These are phyloP conservation scores for Globisporangium parvum DNA, from an alignment of 352 stramenopile genomes.

Conservation along the genomic window DNA sequence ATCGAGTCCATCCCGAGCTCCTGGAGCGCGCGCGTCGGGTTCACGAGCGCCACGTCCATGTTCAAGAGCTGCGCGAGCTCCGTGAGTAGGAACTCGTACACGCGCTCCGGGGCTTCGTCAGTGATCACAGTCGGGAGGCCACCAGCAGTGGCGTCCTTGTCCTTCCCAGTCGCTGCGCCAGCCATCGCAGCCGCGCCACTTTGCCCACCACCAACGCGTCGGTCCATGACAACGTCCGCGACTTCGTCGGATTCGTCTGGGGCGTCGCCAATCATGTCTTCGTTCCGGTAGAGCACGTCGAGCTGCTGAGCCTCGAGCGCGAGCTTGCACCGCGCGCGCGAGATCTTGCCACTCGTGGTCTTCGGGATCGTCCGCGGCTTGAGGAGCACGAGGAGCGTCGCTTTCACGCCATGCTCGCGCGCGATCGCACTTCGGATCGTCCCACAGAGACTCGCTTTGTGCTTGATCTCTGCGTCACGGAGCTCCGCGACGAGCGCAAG, in stretches of 20 bases:
- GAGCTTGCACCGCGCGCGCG: conserved; percentile 82
- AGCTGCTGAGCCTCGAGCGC: conserved; percentile 55
- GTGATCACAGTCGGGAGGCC: conserved; percentile 49
- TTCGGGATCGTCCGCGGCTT: conserved; percentile 93
- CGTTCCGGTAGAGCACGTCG: conserved; percentile 69
- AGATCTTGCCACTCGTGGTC: conserved; percentile 98
- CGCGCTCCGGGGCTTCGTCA: conserved; percentile 38
- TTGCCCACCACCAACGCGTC: conserved; percentile 3
- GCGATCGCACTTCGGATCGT: conserved; percentile 69
- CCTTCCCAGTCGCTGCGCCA: conserved; percentile 22
- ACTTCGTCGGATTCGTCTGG: conserved; percentile 31
- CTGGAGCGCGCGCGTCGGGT: conserved; percentile 51
- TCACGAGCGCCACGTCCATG: conserved; percentile 40
- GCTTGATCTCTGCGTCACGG: conserved; percentile 50
- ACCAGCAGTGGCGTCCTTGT: conserved; percentile 9
- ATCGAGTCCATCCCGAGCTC: conserved; percentile 91
- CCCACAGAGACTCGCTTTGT: conserved; percentile 69
- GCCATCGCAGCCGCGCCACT: conserved; percentile 5
- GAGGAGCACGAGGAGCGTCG: conserved; percentile 90
- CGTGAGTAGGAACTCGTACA: conserved; percentile 47
- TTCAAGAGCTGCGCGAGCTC: conserved; percentile 60
- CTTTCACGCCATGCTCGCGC: conserved; percentile 77
- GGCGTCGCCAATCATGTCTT: conserved; percentile 63
- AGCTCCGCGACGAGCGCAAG: conserved; percentile 76
- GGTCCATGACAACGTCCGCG: conserved; percentile 24